These are phyloP conservation scores for Pseudisothecium myosuroides DNA, from an alignment of 225 moss, liverwort and hornwort species.

Conservation along the genomic window DNA sequence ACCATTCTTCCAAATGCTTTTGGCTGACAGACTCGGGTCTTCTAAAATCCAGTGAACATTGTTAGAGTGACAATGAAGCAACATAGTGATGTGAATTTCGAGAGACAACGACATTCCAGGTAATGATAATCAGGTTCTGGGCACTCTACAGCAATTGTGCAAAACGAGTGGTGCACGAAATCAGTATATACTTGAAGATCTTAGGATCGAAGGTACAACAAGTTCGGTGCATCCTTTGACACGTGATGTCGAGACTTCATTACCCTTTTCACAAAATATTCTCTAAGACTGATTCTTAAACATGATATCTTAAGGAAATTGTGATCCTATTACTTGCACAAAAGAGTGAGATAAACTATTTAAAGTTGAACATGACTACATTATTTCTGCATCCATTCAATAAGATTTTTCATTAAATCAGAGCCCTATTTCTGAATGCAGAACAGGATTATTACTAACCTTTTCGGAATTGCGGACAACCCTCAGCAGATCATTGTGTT, in stretches of 20 bases:
- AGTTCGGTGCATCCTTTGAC: neutral
- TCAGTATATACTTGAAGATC: neutral
- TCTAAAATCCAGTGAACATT: slow-evolving; percentile 4
- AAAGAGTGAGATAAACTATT: neutral
- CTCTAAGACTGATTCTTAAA: neutral
- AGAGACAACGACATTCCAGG: neutral
- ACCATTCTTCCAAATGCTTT: slow-evolving; percentile 27
- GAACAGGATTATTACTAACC: slow-evolving; percentile 7
- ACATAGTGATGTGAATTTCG: neutral
- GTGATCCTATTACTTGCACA: neutral
- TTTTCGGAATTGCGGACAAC: slow-evolving; percentile 49
- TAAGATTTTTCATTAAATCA: neutral
- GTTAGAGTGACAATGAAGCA: neutral
- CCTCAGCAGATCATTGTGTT: slow-evolving; percentile 63
- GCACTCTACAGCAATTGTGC: neutral
- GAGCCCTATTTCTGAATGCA: neutral
- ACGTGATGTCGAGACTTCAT: neutral
- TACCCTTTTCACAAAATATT: neutral
- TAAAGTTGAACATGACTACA: neutral
- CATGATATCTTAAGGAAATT: neutral
- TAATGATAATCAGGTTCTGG: neutral
- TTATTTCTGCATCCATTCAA: neutral
- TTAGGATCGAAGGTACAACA: neutral
- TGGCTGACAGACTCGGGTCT: slow-evolving; percentile 16
- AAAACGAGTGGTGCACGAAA: neutral